Conservation (phyloP, 2,329 filamentous ascomycete genomes). For the Phialophora tarda region DNA sequence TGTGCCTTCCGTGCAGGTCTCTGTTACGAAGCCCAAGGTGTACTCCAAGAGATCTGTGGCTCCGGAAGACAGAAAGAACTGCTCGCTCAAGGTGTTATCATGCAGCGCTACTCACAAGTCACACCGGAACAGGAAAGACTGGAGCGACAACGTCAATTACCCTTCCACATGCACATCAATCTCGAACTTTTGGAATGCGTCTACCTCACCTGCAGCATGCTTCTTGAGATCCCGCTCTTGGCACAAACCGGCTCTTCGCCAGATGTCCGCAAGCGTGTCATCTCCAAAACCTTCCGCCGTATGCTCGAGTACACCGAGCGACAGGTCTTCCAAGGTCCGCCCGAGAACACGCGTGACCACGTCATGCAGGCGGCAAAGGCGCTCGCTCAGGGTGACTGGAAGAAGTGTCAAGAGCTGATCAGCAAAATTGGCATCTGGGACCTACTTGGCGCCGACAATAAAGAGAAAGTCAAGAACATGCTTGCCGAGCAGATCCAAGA, state of each 20-base stretch:
- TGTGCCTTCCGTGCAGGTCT: slow-evolving; percentile 97
- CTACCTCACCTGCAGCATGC: slow-evolving; percentile 98
- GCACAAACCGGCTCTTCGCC: slow-evolving; percentile 96
- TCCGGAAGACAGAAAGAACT: slow-evolving; percentile 98
- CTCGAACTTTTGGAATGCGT: slow-evolving; percentile 97
- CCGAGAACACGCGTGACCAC: slow-evolving; percentile 98
- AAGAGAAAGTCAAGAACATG: slow-evolving; percentile 92
- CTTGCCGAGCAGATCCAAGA: slow-evolving; percentile 98
- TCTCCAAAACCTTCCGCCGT: slow-evolving; percentile 98
- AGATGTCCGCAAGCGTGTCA: slow-evolving; percentile 95
- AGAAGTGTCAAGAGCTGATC: slow-evolving; percentile 91
- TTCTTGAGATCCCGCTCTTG: slow-evolving; percentile 94
- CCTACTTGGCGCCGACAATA: slow-evolving; percentile 78
- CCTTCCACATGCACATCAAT: slow-evolving; percentile 99
- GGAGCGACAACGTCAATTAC: slow-evolving; percentile 94
- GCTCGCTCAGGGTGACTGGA: slow-evolving; percentile 96
- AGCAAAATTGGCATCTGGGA: slow-evolving; percentile 99
- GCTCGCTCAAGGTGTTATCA: slow-evolving; percentile 95
- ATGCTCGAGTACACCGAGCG: slow-evolving; percentile 99
- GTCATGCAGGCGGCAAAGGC: slow-evolving; percentile 99
- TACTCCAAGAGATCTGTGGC: slow-evolving; percentile 96
- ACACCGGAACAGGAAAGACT: slow-evolving; percentile 97
- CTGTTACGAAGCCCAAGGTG: slow-evolving; percentile 96
- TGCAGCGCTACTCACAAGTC: slow-evolving; percentile 94
- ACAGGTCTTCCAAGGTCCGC: slow-evolving; percentile 97